Evolutionary conservation across 2,329 filamentous ascomycete genomes (phyloP), one percentile per base, ranked within the genome.

Genomic region (Diaporthe australafricana): DNA sequence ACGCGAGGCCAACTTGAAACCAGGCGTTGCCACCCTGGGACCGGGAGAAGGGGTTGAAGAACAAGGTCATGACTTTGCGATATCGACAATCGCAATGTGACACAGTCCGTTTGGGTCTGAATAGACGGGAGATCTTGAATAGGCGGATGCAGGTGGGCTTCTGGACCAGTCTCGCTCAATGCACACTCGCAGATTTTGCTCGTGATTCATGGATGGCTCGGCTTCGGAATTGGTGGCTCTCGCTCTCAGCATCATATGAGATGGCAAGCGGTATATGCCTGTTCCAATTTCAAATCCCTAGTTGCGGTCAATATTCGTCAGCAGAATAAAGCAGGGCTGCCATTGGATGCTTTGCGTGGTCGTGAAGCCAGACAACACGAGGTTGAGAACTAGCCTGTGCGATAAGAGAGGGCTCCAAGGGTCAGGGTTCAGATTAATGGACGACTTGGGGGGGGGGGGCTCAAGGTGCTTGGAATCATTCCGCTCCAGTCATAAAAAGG

Each of bases 21-120:
- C 72, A 74, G 2, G 66, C 72, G 40, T 67, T 60, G 4, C 72
- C 72, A 7, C 63, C 70, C 30, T 40, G 42, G 16, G 69, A 65
- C 2, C 69, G 72, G 2, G 63, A 69, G 48, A 73, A 73, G 1
- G 72, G 63, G n/a, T 67, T 69, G 56, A 71, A 71, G 35, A 73
- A 71, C 1, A 70, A 53, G 5, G 68, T 45, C 71, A 73, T 73
- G 8, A 2, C 38, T 25, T 42, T 20, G 22, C 16, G 11, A 3
- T 35, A 20, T 2, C 1, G 12, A 3, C 5, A 17, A 2, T 25
- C 2, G 11, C 3, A 2, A 22, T 35, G 1, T 35, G 8, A 14
- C 2, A 14, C 1, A 22, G 1, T n/a, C 2, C 22, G 22, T 2
- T 27, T 40, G 16, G 17, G n/a, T n/a, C 6, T 7, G 14, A 1